Evolutionary conservation across 164 flowering plant genomes (phyloP).

Genomic region (Piper longum): DNA sequence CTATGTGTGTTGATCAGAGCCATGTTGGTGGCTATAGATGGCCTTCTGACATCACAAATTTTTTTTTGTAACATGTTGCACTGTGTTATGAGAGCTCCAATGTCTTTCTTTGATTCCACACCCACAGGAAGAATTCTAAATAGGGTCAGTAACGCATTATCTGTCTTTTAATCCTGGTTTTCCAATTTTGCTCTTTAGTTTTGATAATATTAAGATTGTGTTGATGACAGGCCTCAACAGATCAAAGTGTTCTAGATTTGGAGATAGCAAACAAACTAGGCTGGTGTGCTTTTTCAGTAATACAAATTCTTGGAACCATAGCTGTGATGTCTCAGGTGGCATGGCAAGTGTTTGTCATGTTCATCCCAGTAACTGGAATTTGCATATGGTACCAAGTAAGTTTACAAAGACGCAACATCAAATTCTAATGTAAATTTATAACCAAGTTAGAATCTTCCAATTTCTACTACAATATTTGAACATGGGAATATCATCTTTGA

Average conservation of each 20-base stretch:
- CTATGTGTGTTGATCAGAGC: slow-evolving; percentile 67
- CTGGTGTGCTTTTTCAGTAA: slow-evolving; percentile 88
- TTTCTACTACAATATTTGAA: neutral
- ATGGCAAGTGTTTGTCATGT: slow-evolving; percentile 81
- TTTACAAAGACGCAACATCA: neutral
- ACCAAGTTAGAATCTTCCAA: neutral
- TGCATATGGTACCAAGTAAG: slow-evolving; percentile 95
- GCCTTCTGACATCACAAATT: slow-evolving; percentile 60
- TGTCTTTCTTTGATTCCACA: slow-evolving; percentile 95
- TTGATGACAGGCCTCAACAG: slow-evolving; percentile 64
- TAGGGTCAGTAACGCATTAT: slow-evolving; percentile 36
- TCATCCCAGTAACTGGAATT: slow-evolving; percentile 74
- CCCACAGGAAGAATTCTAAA: slow-evolving; percentile 91
- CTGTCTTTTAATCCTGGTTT: too few species aligned
- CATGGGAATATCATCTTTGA: slow-evolving; percentile 6
- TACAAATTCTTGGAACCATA: slow-evolving; percentile 69
- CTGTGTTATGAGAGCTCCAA: slow-evolving; percentile 75
- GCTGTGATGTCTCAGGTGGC: slow-evolving; percentile 94
- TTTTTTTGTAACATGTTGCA: slow-evolving; percentile 67
- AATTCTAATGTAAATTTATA: neutral
- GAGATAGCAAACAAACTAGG: slow-evolving; percentile 61
- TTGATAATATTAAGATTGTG: neutral
- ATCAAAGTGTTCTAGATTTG: slow-evolving; percentile 85
- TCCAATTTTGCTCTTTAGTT: neutral
- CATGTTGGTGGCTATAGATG: slow-evolving; percentile 36